phyloP scores from a whole-genome alignment of 352 stramenopile species.

The Plasmopara muralis region DNA sequence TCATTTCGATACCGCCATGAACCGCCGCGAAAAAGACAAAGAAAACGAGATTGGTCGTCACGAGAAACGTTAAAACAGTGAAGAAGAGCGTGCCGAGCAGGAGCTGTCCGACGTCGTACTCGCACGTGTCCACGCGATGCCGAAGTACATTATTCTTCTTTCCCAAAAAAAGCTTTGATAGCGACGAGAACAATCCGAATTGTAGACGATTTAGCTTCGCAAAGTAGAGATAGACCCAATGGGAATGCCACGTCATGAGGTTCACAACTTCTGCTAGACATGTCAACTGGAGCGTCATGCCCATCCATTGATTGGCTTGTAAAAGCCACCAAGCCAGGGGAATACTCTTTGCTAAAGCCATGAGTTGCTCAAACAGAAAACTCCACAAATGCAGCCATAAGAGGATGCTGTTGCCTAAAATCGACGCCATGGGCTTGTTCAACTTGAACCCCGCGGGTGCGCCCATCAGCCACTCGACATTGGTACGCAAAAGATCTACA shows the following conservation, averaged over 20 bases:
- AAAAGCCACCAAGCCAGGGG: slow-evolving; percentile 9
- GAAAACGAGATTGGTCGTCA: slow-evolving; percentile 91
- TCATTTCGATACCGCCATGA: slow-evolving; percentile 37
- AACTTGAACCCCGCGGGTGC: slow-evolving; percentile 80
- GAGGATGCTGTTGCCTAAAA: slow-evolving; percentile 79
- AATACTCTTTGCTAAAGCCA: neutral
- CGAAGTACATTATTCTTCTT: slow-evolving; percentile 93
- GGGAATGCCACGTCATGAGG: slow-evolving; percentile 80
- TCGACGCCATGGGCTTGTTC: slow-evolving; percentile 84
- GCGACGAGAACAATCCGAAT: slow-evolving; percentile 68
- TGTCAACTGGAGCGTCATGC: slow-evolving; percentile 69
- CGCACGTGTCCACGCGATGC: slow-evolving; percentile 89
- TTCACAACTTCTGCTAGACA: slow-evolving; percentile 64
- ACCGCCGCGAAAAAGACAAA: slow-evolving; percentile 89
- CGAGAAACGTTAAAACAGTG: slow-evolving; percentile 89
- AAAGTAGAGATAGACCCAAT: slow-evolving; percentile 84
- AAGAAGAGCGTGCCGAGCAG: slow-evolving; percentile 91
- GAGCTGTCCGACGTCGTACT: slow-evolving; percentile 88
- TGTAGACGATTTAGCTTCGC: slow-evolving; percentile 80
- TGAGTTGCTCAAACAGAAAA: slow-evolving; percentile 36
- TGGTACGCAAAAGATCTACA: slow-evolving; percentile 36
- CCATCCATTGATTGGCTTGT: slow-evolving; percentile 23
- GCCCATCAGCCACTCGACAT: slow-evolving; percentile 74
- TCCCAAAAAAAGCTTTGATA: slow-evolving; percentile 91
- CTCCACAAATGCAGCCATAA: slow-evolving; percentile 75